These are phyloP conservation scores for Oehlia diaphana DNA, from an alignment of 192 early-diverging fungal species.

Conservation along the genomic window DNA sequence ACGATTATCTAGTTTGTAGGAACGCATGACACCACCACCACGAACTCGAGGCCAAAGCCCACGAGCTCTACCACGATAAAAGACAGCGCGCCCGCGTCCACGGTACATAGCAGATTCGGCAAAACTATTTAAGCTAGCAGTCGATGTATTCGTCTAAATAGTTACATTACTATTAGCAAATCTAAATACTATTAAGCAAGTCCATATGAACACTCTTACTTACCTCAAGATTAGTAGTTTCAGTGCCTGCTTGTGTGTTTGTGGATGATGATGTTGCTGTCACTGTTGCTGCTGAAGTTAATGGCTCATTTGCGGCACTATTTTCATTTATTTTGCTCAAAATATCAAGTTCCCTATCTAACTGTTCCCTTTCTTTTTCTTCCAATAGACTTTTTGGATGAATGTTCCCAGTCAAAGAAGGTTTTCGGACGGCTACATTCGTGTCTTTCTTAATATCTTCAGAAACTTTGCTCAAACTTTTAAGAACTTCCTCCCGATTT, in stretches of 20 bases:
- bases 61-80: slow-evolving; percentile 48
- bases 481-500: slow-evolving; percentile 50
- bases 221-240: slow-evolving; percentile 56
- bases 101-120: slow-evolving; percentile 18
- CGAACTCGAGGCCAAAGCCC: slow-evolving; percentile 41
- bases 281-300: slow-evolving; percentile 19
- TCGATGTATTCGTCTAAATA: neutral
- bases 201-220: slow-evolving; percentile 23
- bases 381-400: slow-evolving; percentile 40
- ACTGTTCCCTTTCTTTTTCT: slow-evolving; percentile 45
- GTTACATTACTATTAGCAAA: neutral
- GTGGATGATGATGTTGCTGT: slow-evolving; percentile 30
- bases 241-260: slow-evolving; percentile 36
- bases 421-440: slow-evolving; percentile 32
- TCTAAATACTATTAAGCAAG: neutral
- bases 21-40: slow-evolving; percentile 43
- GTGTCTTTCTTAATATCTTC: slow-evolving; percentile 44
- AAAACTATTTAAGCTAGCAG: neutral
- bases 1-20: slow-evolving; percentile 70
- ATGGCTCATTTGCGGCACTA: slow-evolving; percentile 8
- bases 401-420: slow-evolving; percentile 37
- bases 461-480: slow-evolving; percentile 47
- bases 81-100: slow-evolving; percentile 49
- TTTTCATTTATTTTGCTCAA: slow-evolving; percentile 32
- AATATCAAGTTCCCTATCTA: slow-evolving; percentile 56